Percentiles rank a stretch among this genome's conserved stretches.
Conservation (phyloP, 768 basidiomycete species). For the Boletus sensibilis region DNA sequence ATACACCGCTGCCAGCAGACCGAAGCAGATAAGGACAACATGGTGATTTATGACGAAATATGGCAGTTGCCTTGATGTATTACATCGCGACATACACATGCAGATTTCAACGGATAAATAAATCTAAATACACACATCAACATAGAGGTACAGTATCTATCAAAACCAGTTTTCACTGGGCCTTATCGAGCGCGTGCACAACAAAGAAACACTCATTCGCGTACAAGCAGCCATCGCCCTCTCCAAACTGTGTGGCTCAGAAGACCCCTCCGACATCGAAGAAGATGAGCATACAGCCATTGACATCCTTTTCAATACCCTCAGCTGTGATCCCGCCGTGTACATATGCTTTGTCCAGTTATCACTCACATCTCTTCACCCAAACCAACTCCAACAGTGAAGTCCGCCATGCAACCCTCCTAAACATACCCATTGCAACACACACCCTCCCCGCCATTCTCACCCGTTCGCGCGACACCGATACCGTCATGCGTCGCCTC, state of each 20-base stretch:
- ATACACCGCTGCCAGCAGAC: too few relatives aligned
- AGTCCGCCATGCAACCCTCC: conserved; percentile 76
- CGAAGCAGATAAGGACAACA: too few relatives aligned
- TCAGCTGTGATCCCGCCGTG: conserved; percentile 75
- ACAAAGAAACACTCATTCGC: conserved; percentile 77
- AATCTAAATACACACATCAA: too few relatives aligned
- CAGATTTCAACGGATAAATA: too few relatives aligned
- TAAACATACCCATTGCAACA: conserved; percentile 61
- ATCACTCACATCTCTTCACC: background rate
- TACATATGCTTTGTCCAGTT: conserved; percentile 38
- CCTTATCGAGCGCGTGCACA: conserved; percentile 69
- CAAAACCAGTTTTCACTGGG: too few relatives aligned
- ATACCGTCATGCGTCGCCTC: conserved; percentile 68
- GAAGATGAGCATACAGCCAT: conserved; percentile 45
- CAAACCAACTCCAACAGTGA: conserved; percentile 51
- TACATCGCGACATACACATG: too few relatives aligned
- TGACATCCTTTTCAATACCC: conserved; percentile 63
- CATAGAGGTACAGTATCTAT: too few relatives aligned
- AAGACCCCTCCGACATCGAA: conserved; percentile 58
- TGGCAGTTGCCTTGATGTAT: too few relatives aligned
- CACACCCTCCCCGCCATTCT: conserved; percentile 66
- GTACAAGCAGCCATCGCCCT: conserved; percentile 80
- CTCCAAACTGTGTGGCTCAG: conserved; percentile 70
- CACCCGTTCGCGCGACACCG: conserved; percentile 76
- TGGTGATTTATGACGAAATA: too few relatives aligned